Conservation (phyloP, 768 basidiomycete species). For the Filobasidium wieringae region DNA sequence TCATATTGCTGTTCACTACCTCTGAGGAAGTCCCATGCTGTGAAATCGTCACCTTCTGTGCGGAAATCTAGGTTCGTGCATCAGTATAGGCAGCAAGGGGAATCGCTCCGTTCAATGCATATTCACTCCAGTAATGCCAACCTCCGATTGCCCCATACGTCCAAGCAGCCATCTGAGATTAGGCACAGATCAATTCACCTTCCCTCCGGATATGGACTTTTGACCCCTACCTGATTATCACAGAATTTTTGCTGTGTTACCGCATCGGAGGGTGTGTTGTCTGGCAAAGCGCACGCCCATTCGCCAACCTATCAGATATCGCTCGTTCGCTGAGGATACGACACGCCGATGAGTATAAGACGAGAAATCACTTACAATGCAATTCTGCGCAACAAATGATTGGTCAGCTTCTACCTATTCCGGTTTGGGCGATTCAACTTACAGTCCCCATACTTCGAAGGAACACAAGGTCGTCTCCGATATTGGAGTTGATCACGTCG, state of each 20-base stretch:
- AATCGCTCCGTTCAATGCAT: background rate
- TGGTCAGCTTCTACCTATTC: background rate
- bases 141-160: background rate
- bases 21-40: slow-evolving; percentile 1
- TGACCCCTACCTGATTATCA: slow-evolving; percentile 9
- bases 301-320: slow-evolving; percentile 2
- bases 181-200: background rate
- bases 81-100: background rate
- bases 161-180: background rate
- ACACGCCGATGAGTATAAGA: background rate
- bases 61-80: background rate
- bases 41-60: background rate
- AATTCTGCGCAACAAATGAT: background rate
- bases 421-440: slow-evolving; percentile 5
- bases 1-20: background rate
- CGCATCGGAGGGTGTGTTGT: background rate
- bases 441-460: background rate
- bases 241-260: slow-evolving; percentile 3
- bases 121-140: slow-evolving; percentile 14
- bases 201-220: too few relatives aligned
- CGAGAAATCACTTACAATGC: background rate
- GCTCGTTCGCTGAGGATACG: background rate
- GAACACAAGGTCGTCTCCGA: too few relatives aligned
- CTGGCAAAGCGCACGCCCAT: slow-evolving; percentile 7
- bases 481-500: background rate